These are phyloP conservation scores for Ulvella scutata DNA, from an alignment of 139 green algal species.

Conservation along the genomic window DNA sequence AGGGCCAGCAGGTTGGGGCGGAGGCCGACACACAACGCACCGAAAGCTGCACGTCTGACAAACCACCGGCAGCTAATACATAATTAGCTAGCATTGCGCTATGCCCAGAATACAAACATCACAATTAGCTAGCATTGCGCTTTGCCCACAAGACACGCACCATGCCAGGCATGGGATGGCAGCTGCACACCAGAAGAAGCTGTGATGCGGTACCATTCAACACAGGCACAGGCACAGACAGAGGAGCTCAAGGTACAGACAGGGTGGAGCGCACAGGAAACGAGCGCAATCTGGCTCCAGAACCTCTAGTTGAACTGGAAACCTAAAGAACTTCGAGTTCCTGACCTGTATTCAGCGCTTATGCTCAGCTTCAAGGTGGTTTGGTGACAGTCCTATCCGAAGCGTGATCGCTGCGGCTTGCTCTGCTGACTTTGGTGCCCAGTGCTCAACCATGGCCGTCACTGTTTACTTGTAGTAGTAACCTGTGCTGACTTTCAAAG, in stretches of 20 bases:
- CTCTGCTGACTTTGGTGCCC: no score
- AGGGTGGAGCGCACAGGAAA: constrained; percentile 1
- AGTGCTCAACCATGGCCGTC: no score
- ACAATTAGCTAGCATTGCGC: background rate
- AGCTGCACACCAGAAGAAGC: background rate
- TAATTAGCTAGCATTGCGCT: background rate
- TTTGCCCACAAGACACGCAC: background rate
- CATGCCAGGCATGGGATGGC: background rate
- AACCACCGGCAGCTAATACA: no score
- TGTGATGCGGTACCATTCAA: background rate
- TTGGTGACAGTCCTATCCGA: no score
- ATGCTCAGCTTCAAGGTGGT: no score
- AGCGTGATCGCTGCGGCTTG: no score
- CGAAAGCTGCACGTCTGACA: no score
- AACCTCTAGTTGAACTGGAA: background rate
- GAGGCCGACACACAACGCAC: no score
- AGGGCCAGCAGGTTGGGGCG: no score
- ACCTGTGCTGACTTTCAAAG: no score
- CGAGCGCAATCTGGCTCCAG: background rate
- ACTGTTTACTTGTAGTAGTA: no score
- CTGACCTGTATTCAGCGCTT: background rate
- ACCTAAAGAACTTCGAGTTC: background rate
- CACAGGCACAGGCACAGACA: background rate
- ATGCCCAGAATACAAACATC: background rate
- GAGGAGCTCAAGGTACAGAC: no score